Base-by-base conservation (phyloP, 2,329 filamentous ascomycete genomes). In the Cercospora citrullina region DNA sequence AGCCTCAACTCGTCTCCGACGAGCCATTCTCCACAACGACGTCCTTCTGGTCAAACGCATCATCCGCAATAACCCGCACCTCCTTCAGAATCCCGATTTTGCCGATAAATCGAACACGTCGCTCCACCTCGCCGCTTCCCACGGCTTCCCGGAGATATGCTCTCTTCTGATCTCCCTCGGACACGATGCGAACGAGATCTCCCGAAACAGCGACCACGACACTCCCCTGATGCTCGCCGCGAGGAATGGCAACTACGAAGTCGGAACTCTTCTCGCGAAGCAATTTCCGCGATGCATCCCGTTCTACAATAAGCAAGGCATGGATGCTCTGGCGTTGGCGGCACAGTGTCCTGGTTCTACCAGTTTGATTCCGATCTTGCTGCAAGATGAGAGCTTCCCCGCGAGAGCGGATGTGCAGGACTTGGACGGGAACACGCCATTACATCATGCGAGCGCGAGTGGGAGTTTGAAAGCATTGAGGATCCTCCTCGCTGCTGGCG, bases 361-460 rank as follows among this genome's bases (percentile, higher is more conserved):
- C 71, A 74, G 80, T 72, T 70, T 85, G 73, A 80, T 84, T 72
- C 74, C 85, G 2, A 77, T 82, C 8, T 67, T 80, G 18, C 73
- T 79, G 16, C 69, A 72, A 68, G 79, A 74, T 71, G 77, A 65
- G 65, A 28, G 33, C 51, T 78, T 72, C 42, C 77, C 80, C 1
- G 79, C 73, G 36, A 76, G 68, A 51, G 77, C 73, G 45, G 74
- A 75, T 68, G 68, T 48, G 60, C 68, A 65, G 18, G 93, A 96
- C 75, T 75, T 84, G 1, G 86, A 90, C 67, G 93, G 93, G n/a
- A 95, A 96, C 77, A 96, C 92, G 2, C 91, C 92, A 0, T 83
- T 96, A 53, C 93, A 96, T 80, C 93, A 95, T 80, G 93, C 93
- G 12, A 92, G 89, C 75, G 90, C 90, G 57, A 91, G 91, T 74